Conservation (phyloP, 352 stramenopile species). For the Halophytophthora polymorphica region DNA sequence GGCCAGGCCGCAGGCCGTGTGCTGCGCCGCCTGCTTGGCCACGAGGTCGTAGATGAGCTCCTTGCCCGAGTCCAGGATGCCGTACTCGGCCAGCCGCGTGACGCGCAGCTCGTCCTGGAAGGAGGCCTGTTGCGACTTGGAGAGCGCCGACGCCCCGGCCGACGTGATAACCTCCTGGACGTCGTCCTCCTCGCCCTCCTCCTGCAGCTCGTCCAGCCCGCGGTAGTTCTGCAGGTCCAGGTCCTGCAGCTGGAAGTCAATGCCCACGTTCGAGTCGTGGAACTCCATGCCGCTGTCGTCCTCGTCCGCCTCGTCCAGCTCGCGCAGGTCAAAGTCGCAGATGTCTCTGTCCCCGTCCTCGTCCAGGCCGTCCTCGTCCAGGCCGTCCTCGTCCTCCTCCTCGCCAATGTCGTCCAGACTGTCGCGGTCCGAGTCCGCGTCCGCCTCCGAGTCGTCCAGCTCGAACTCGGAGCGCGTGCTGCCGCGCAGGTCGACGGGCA, state of each 20-base stretch:
- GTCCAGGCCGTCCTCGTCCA: conserved; percentile 29
- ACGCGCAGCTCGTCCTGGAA: conserved; percentile 37
- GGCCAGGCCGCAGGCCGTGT: conserved; percentile 43
- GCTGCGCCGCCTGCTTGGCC: conserved; percentile 51
- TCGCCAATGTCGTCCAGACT: conserved; percentile 31
- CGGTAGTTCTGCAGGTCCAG: conserved; percentile 43
- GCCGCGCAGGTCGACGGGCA: conserved; percentile 12
- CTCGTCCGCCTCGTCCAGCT: conserved; percentile 33
- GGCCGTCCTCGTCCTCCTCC: conserved; percentile 28
- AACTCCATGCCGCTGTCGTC: conserved; percentile 28
- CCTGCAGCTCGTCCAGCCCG: conserved; percentile 31
- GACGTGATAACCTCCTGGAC: conserved; percentile 42
- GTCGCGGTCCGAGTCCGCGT: conserved; percentile 19
- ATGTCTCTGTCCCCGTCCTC: conserved; percentile 34
- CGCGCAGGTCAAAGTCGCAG: conserved; percentile 23
- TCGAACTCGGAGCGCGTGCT: conserved; percentile 31
- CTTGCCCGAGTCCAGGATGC: conserved; percentile 52
- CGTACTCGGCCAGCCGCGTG: conserved; percentile 41
- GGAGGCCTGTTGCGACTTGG: conserved; percentile 9
- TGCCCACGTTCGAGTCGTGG: conserved; percentile 38
- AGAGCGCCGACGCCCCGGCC: conserved; percentile 12
- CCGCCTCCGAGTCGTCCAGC: conserved; percentile 34
- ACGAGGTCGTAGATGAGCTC: conserved; percentile 56
- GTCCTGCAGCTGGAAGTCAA: conserved; percentile 37
- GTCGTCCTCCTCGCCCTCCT: conserved; percentile 46